phyloP scores from a whole-genome alignment of 768 basidiomycete species.

The Mycena latifolia region DNA sequence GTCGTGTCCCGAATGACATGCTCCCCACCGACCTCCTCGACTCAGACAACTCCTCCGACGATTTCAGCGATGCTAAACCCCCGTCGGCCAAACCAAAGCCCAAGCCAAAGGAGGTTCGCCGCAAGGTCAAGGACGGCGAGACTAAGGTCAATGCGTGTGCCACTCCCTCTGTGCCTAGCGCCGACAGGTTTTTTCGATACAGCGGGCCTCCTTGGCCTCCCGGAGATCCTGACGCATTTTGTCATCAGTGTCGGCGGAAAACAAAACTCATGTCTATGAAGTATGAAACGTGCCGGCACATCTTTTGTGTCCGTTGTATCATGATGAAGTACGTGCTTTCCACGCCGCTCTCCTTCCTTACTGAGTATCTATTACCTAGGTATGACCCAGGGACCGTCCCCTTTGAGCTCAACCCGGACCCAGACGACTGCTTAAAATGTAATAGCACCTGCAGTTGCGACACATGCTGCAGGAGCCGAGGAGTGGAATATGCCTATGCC shows the following conservation, averaged over 20 bases:
- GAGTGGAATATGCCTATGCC: conserved; percentile 8
- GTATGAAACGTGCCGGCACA: conserved; percentile 15
- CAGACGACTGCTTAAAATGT: conserved; percentile 18
- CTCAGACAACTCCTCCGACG: background rate
- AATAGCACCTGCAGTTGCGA: conserved; percentile 29
- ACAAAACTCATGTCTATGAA: background rate
- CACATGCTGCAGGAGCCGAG: conserved; percentile 18
- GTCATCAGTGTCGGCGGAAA: conserved; percentile 30
- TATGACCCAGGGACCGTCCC: conserved; percentile 16
- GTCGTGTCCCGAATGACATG: conserved; percentile 7
- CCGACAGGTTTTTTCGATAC: conserved; percentile 34
- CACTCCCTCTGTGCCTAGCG: background rate
- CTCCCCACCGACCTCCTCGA: conserved; percentile 13
- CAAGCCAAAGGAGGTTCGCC: conserved; percentile 1
- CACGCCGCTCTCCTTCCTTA: background rate
- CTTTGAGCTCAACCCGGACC: background rate
- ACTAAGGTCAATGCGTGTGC: conserved; percentile 18
- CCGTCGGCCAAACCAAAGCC: background rate
- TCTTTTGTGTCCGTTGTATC: conserved; percentile 28
- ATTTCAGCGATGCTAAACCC: background rate
- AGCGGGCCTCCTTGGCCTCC: conserved; percentile 33
- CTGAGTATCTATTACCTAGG: background rate
- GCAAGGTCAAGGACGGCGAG: conserved; percentile 5
- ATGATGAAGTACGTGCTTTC: conserved; percentile 29
- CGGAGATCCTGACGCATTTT: conserved; percentile 2